Base-by-base conservation (phyloP, 2,329 filamentous ascomycete species). In the Colletotrichum sp. region DNA sequence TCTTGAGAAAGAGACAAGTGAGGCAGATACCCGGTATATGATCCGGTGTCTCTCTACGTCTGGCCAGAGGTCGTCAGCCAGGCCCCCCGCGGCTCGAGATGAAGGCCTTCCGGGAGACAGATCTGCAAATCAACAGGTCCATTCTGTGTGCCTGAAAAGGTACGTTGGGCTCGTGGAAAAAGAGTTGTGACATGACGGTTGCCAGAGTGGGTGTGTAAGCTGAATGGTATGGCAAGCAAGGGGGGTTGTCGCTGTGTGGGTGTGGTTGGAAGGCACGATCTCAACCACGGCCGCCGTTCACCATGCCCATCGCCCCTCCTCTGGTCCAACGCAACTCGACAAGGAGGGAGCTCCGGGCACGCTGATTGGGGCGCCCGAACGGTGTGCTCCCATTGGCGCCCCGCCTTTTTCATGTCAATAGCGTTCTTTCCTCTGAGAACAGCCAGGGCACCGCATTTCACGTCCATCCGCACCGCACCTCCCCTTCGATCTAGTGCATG, bases 361-460 rank as follows among this genome's bases (percentile, higher is more conserved):
- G 8, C 24, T 58, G 55, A 28, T 58, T 58, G 55, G 55, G 15
- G 24, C 24, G 55, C 55, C 8, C 55, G n/a, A 58, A 26, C 43
- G 43, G 43, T 52, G 43, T 48, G 43, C 43, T 52, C 43, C 43
- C 43, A 21, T 52, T 52, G 43, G 43, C 43, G 43, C 43, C 43
- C 43, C 43, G 43, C n/a, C 43, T 52, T 43, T 32, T 48, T 30
- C 15, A 13, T 34, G 13, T 24, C n/a, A 68, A 26, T 71, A 72
- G 70, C 70, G 63, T 72, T 72, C 70, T 72, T 72, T 67, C 34
- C 70, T 72, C 70, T 12, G 64, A 48, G 38, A 67, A 52, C 43
- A 21, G 55, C 28, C 55, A 26, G 26, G 24, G 55, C 43, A 52
- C n/a, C 43, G 43, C 43, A 48, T 21, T 43, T 48, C 43, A 48